Conservation (phyloP, 768 basidiomycete species). For the Boletus reticulatus region DNA sequence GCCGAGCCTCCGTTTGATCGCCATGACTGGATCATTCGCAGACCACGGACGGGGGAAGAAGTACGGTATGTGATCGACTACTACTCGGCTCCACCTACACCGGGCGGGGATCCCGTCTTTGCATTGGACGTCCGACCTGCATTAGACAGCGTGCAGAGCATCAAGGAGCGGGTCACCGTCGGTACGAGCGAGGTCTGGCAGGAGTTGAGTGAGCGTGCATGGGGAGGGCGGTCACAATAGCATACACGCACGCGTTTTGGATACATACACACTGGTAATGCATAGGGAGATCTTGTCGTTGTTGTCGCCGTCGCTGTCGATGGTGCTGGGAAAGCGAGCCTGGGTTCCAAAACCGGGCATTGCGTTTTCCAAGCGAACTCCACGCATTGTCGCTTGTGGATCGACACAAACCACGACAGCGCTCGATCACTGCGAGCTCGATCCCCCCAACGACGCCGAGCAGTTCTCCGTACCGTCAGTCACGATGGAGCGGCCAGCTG, state of each 20-base stretch:
- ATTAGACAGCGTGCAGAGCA: conserved; percentile 76
- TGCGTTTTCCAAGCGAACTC: conserved; percentile 7
- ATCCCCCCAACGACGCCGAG: conserved; percentile 1
- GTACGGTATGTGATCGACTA: conserved; percentile 98
- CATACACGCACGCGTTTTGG: neutral
- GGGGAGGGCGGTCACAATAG: conserved; percentile 19
- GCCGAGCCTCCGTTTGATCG: conserved; percentile 94
- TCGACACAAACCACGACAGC: neutral
- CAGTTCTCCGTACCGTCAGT: neutral
- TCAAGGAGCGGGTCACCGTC: conserved; percentile 68
- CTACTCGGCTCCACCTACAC: conserved; percentile 88
- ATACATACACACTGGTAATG: conserved; percentile 5
- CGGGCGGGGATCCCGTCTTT: conserved; percentile 93
- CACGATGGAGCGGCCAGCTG: conserved; percentile 53
- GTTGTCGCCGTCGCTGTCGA: neutral
- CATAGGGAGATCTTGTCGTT: neutral
- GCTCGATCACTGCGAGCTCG: no score
- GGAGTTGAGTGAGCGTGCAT: conserved; percentile 31
- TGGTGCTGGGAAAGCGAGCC: conserved; percentile 2
- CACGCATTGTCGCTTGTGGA: conserved; percentile 1
- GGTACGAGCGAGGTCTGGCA: conserved; percentile 71
- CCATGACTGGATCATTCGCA: conserved; percentile 94
- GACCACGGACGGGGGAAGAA: conserved; percentile 74
- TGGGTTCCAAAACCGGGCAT: conserved; percentile 24
- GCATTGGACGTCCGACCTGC: conserved; percentile 95